Evolutionary conservation across 129 eudicot species (phyloP), one percentile per base, ranked within the genome.

Genomic region (Artemisia tridentata): DNA sequence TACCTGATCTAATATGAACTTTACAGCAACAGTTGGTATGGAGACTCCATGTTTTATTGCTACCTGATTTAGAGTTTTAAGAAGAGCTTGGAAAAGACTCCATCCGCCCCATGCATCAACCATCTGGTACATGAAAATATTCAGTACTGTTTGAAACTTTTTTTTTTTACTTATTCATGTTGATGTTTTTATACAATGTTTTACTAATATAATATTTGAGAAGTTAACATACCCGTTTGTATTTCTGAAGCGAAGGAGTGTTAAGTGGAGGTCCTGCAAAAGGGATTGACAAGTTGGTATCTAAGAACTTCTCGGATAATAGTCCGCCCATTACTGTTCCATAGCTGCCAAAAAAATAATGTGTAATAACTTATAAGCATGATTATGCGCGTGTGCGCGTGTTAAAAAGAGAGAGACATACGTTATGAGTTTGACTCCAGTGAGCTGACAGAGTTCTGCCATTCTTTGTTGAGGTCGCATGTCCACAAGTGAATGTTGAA

Each of bases 31-130:
- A 2, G 95, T 84, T 60, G 99, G 87, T 70, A 95, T 95, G 3
- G 99, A 86, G 73, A 95, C 99, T 3, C 89, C 88, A 43, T 95
- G 97, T 65, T 95, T 95, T 4, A 72, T 57, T 75, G 96, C 96
- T 21, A 95, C 92, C 58, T 17, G 80, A 48, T 88, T 88, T 63
- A 95, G 81, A 5, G 95, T 91, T 75, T 82, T 81, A 58, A 93
- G 97, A 75, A 93, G 73, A 65, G 7, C 83, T 79, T 93, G 99
- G 78, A 95, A 95, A 48, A 76, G 86, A 81, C 85, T 66, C 99
- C 99, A 95, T 64, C 99, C 97, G 56, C 99, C 99, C 99, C 99
- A 95, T 29, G 99, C 99, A 83, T 95, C 99, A 76, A 95, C 93
- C 97, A 95, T 90, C 99, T 95, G 84, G 38, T 54, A 52, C 11